Conservation (phyloP, 1,284 basidiomycete species). For the Thelephora terrestris region DNA sequence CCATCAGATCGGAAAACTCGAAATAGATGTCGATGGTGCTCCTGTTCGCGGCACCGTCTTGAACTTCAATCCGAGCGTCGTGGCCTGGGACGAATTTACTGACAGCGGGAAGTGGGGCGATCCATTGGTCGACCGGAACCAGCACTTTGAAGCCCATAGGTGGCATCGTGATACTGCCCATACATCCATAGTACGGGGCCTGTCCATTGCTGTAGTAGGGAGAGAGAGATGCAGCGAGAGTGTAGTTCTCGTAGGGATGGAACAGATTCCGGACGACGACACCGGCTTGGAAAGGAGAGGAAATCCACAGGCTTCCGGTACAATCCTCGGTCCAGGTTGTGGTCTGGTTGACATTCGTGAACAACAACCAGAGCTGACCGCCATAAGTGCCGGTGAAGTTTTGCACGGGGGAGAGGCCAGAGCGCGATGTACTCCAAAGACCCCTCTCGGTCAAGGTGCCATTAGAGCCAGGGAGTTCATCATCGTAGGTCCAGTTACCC, state of each 20-base stretch:
- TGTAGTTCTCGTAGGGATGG: conserved; percentile 73
- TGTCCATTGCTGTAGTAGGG: conserved; percentile 46
- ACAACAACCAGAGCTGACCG: conserved; percentile 73
- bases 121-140: conserved; percentile 62
- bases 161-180: conserved; percentile 53
- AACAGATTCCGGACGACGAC: conserved; percentile 65
- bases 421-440: conserved; percentile 70
- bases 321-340: conserved; percentile 57
- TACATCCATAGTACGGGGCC: conserved; percentile 67
- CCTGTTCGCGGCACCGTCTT: conserved; percentile 38
- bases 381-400: conserved; percentile 45
- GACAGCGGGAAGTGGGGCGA: conserved; percentile 57
- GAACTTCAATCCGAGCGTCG: conserved; percentile 58
- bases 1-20: conserved; percentile 74
- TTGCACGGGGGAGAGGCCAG: conserved; percentile 46
- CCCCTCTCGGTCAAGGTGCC: conserved; percentile 73
- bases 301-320: conserved; percentile 50
- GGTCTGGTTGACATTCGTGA: conserved; percentile 75
- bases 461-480: conserved; percentile 78
- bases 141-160: conserved; percentile 75
- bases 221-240: conserved; percentile 50
- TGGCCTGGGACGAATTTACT: conserved; percentile 79
- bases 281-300: conserved; percentile 59
- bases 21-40: conserved; percentile 59
- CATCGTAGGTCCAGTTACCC: conserved; percentile 74